Conservation (phyloP, 2,329 filamentous ascomycete genomes). For the Fusarium sp. region DNA sequence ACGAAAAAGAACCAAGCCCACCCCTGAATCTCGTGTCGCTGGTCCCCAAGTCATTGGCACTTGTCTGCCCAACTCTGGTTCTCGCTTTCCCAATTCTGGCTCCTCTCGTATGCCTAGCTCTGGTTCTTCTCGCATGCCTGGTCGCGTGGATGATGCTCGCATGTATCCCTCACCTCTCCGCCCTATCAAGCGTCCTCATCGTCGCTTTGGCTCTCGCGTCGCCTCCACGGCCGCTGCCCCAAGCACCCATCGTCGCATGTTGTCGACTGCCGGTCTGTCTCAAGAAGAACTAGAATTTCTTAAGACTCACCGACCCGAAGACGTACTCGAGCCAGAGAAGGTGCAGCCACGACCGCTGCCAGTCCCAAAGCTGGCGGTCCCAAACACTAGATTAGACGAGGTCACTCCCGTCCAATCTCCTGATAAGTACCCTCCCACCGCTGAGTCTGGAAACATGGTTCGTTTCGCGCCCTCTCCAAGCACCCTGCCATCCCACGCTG, state of each 20-base stretch:
- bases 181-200: slow-evolving; percentile 14
- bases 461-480: slow-evolving; percentile 9
- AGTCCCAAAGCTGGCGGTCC: background rate
- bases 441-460: background rate
- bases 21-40: slow-evolving; percentile 4
- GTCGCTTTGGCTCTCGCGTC: slow-evolving; percentile 2
- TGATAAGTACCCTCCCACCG: background rate
- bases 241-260: background rate
- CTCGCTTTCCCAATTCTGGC: background rate
- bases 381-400: background rate
- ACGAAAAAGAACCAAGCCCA: slow-evolving; percentile 49
- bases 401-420: slow-evolving; percentile 16
- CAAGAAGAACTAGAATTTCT: background rate
- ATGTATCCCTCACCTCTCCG: background rate
- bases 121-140: background rate
- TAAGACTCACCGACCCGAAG: rapidly evolving
- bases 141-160: background rate
- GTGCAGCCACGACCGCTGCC: background rate
- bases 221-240: background rate
- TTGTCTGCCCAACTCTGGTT: background rate
- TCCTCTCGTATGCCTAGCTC: background rate
- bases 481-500: background rate
- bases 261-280: background rate
- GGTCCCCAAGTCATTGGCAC: background rate
- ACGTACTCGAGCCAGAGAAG: background rate